Evolutionary conservation across 768 basidiomycete species (phyloP).

Genomic region (Mycena epipterygia): DNA sequence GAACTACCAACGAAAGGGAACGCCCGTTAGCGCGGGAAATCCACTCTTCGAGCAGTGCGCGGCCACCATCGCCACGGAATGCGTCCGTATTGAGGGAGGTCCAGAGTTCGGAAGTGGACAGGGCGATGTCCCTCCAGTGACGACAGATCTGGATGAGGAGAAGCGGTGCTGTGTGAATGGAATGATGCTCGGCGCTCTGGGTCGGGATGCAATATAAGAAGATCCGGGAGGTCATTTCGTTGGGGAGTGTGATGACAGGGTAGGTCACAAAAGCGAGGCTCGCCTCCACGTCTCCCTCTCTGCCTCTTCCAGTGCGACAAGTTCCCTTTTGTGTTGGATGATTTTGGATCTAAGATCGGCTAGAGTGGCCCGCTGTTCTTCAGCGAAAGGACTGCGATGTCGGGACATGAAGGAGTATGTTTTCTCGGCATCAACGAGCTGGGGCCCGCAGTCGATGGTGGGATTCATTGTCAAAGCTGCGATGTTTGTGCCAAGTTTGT

Average conservation of each 20-base stretch:
- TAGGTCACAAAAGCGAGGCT: neutral
- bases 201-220: constrained; percentile 5
- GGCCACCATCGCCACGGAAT: neutral
- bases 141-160: constrained; percentile 12
- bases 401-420: too few relatives aligned
- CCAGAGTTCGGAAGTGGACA: constrained; percentile 7
- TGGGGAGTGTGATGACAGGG: constrained; percentile 2
- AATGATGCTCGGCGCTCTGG: neutral
- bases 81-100: neutral
- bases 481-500: too few relatives aligned
- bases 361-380: too few relatives aligned
- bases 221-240: constrained; percentile 11
- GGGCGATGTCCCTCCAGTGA: neutral
- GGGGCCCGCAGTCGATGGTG: too few relatives aligned
- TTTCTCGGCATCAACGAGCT: too few relatives aligned
- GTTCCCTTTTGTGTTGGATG: too few relatives aligned
- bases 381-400: too few relatives aligned
- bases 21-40: neutral
- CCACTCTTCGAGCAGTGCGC: neutral
- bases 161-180: neutral
- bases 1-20: neutral
- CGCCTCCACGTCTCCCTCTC: neutral
- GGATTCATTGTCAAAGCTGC: too few relatives aligned
- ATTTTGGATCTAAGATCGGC: too few relatives aligned
- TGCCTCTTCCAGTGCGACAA: too few relatives aligned